Evolutionary conservation across 148 eudicot genomes (phyloP), one percentile per base, ranked within the genome.

Genomic region (Pouteria glomerata): DNA sequence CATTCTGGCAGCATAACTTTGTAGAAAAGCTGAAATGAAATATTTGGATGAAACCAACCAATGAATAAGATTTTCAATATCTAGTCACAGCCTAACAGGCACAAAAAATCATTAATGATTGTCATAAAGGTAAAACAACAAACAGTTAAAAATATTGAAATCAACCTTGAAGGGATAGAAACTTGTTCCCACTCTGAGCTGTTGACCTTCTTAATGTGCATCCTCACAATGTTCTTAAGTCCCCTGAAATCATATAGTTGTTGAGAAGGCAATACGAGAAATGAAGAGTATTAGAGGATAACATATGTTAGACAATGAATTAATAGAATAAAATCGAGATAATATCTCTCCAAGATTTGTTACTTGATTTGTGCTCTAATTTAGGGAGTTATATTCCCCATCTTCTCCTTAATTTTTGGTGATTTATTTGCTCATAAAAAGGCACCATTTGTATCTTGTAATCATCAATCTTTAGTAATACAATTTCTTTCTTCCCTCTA

Each of bases 121-220:
- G 52, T 26, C 44, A 57, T 18, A 58, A 14, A 35, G 16, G 3
- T 30, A 31, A 70, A 70, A 33, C 10, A 56, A 19, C 27, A 70
- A 18, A 26, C 29, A 51, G 21, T 3, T 39, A 30, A 12, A 21
- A 24, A 4, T 47, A 50, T 10, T 39, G 31, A 73, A 70, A 70
- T 63, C 63, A 83, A 93, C 98, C 89, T 93, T 66, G 92, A 81
- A 50, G 98, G 98, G 41, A 93, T 80, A 19, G 83, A 76, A 75
- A 93, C 78, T 71, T 78, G 86, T 88, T 93, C 97, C 98, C 98
- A 93, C 52, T 83, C 86, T 71, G 86, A 66, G 75, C 82, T 48
- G 71, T 86, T 86, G 34, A 70, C 81, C 80, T 80, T 89, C 75
- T 87, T 91, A 42, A 89, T 73, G 71, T 83, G 74, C 73, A 93